These are phyloP conservation scores for Debaryomyces maramus DNA, from an alignment of 805 yeast genomes.

Conservation along the genomic window DNA sequence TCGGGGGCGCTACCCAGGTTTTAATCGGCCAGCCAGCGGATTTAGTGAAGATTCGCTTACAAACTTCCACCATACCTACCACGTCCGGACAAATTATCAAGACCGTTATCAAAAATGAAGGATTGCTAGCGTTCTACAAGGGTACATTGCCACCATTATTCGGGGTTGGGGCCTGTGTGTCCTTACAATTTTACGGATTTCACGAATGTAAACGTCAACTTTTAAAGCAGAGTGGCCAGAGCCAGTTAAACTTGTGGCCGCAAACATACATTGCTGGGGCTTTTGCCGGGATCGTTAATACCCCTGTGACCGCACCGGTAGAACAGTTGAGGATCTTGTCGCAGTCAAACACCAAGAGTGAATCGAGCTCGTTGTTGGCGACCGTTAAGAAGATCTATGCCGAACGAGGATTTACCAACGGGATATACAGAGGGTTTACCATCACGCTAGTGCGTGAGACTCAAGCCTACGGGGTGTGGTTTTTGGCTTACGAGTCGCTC, in stretches of 20 bases:
- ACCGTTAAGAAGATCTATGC: constrained; percentile 45
- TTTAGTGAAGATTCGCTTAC: constrained; percentile 43
- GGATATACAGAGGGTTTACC: constrained; percentile 54
- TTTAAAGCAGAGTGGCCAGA: constrained; percentile 26
- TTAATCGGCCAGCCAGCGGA: constrained; percentile 50
- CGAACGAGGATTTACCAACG: constrained; percentile 44
- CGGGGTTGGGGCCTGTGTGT: constrained; percentile 61
- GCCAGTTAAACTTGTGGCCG: constrained; percentile 47
- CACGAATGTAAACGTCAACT: constrained; percentile 67
- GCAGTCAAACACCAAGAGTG: constrained; percentile 44
- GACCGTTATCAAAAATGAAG: constrained; percentile 42
- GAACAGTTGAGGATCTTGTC: constrained; percentile 65
- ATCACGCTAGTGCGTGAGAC: constrained; percentile 59
- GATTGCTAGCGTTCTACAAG: constrained; percentile 43
- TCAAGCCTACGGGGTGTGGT: constrained; percentile 81
- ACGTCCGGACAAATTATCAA: constrained; percentile 34
- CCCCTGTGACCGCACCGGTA: constrained; percentile 63
- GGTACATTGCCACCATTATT: constrained; percentile 46
- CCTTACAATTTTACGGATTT: constrained; percentile 69
- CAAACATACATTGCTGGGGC: constrained; percentile 67
- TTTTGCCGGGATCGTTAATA: constrained; percentile 62
- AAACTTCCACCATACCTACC: constrained; percentile 31
- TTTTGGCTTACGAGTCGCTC: constrained; percentile 59
- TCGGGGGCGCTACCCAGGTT: constrained; percentile 49
- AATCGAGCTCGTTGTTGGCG: constrained; percentile 22